Conservation (phyloP, 176 grass and related monocot genomes). For the Raddia distichophylla region DNA sequence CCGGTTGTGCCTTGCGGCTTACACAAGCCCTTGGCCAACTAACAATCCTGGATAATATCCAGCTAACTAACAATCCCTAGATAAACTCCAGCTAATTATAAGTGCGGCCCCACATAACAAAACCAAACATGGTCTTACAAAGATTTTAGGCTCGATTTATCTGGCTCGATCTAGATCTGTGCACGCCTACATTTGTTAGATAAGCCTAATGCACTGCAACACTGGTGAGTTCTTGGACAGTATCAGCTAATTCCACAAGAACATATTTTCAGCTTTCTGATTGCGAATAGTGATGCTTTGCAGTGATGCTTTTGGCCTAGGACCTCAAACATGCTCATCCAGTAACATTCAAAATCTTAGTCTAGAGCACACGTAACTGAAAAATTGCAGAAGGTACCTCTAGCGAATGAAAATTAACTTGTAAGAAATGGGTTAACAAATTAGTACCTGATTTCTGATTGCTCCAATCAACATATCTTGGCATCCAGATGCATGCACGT, state of each 20-base stretch:
- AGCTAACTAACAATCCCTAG: too few species aligned
- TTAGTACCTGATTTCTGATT: conserved; percentile 88
- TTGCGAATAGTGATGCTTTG: not conserved
- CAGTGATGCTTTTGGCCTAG: conserved; percentile 24
- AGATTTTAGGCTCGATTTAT: conserved; percentile 11
- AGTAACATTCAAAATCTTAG: conserved; percentile 22
- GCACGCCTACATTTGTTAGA: not conserved
- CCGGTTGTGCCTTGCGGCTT: too few species aligned
- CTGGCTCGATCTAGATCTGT: not conserved
- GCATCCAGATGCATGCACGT: conserved; percentile 89
- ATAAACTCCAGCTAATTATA: too few species aligned
- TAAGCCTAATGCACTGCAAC: not conserved
- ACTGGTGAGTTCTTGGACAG: not conserved
- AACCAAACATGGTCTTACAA: conserved; percentile 8
- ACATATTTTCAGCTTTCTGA: not conserved
- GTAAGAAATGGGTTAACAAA: conserved; percentile 26
- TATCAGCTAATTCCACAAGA: conserved; percentile 16
- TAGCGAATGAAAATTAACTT: conserved; percentile 17
- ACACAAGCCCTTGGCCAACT: too few species aligned
- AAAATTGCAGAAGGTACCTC: not conserved
- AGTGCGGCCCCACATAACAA: too few species aligned
- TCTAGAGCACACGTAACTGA: not conserved
- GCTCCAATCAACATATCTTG: conserved; percentile 92
- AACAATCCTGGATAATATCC: too few species aligned
- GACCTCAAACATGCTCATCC: conserved; percentile 19